Percentiles rank a stretch among this genome's conserved stretches.
phyloP scores from a whole-genome alignment of 164 flowering plant genomes.

The Vitis amurensis region DNA sequence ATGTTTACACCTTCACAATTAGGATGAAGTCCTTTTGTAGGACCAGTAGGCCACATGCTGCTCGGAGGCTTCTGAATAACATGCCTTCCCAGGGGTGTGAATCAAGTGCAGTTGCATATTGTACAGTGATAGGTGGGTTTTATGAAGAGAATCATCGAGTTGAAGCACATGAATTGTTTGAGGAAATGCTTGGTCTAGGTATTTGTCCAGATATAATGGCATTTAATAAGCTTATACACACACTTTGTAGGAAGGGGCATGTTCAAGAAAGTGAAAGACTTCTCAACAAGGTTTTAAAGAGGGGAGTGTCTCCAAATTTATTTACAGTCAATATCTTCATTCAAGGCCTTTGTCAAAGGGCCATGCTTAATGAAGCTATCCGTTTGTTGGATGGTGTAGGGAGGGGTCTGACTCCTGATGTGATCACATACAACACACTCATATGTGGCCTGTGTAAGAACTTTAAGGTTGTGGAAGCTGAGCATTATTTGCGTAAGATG shows the following conservation, averaged over 20 bases:
- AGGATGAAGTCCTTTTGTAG: constrained; percentile 90
- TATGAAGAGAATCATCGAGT: constrained; percentile 46
- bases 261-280: constrained; percentile 66
- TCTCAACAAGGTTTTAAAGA: constrained; percentile 69
- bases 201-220: constrained; percentile 60
- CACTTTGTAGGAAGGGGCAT: constrained; percentile 62
- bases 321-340: constrained; percentile 75
- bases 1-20: constrained; percentile 75
- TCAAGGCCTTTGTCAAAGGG: constrained; percentile 66
- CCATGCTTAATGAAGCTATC: constrained; percentile 42
- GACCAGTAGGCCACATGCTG: constrained; percentile 71
- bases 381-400: constrained; percentile 41
- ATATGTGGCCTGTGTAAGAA: constrained; percentile 78
- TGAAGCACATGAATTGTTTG: constrained; percentile 67
- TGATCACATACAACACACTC: constrained; percentile 74
- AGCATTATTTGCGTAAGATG: constrained; percentile 65
- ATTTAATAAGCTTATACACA: constrained; percentile 75
- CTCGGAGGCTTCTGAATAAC: constrained; percentile 78
- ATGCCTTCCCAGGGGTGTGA: constrained; percentile 68
- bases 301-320: constrained; percentile 68
- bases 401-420: constrained; percentile 63
- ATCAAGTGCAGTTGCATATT: constrained; percentile 73
- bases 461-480: constrained; percentile 64
- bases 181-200: constrained; percentile 61
- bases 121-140: constrained; percentile 79